These are phyloP conservation scores for Nitzschia sp. DNA, from an alignment of 108 stramenopile species.

Conservation along the genomic window DNA sequence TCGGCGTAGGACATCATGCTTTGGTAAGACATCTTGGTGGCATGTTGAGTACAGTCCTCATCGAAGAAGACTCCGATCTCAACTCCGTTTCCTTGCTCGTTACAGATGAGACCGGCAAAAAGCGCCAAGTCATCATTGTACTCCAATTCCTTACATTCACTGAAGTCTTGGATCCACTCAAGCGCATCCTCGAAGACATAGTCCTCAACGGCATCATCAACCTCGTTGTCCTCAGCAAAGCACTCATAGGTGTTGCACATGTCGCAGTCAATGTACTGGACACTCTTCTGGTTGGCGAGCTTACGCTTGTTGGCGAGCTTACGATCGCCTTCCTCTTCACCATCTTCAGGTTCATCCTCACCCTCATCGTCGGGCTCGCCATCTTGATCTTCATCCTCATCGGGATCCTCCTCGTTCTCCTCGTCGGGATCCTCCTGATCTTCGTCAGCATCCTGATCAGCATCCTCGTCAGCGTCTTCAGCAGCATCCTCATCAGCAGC, in stretches of 20 bases:
- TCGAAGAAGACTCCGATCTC: constrained; percentile 72
- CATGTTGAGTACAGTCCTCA: constrained; percentile 56
- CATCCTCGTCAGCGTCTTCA: constrained; percentile 27
- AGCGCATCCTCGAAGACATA: constrained; percentile 45
- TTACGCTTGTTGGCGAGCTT: constrained; percentile 30
- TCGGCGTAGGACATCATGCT: constrained; percentile 29
- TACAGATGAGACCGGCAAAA: constrained; percentile 65
- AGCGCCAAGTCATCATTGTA: constrained; percentile 28
- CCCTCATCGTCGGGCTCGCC: constrained; percentile 30
- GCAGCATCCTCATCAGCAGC: constrained; percentile 25
- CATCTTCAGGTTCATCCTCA: constrained; percentile 26
- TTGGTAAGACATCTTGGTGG: constrained; percentile 14
- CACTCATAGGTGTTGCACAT: constrained; percentile 56
- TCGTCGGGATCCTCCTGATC: constrained; percentile 23
- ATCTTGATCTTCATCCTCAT: constrained; percentile 17
- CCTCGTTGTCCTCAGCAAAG: constrained; percentile 27
- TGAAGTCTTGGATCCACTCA: constrained; percentile 46
- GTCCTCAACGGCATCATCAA: constrained; percentile 27
- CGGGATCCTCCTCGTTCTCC: constrained; percentile 19
- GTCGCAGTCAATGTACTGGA: constrained; percentile 53
- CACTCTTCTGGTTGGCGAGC: constrained; percentile 27
- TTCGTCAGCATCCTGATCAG: constrained; percentile 30
- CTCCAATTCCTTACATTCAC: constrained; percentile 32
- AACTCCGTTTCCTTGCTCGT: constrained; percentile 61
- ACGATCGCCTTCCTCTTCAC: constrained; percentile 27